A percentile compares a stretch with the other conserved stretches of the same genome.
phyloP scores from a whole-genome alignment of 2,329 filamentous ascomycete genomes.

The Parastagonospora avenae region DNA sequence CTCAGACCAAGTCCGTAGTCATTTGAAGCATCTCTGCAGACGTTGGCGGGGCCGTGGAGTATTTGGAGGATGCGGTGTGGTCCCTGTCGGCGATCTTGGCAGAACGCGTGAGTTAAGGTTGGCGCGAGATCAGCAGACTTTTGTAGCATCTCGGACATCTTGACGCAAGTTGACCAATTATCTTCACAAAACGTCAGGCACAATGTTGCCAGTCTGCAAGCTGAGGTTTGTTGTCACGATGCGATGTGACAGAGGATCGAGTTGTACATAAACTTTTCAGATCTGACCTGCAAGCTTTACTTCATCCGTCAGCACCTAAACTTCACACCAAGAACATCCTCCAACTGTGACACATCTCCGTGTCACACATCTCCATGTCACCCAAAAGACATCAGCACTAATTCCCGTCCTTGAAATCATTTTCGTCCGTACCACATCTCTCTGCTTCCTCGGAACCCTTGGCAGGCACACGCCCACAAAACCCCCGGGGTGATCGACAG shows the following conservation, averaged over 20 bases:
- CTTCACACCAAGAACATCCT: too few species aligned
- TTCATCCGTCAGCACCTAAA: too few species aligned
- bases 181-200: too few species aligned
- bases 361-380: neutral
- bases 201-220: too few species aligned
- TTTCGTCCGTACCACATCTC: neutral
- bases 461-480: slow-evolving; percentile 13
- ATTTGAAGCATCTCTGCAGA: slow-evolving; percentile 4
- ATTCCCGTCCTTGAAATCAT: neutral
- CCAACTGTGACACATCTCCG: neutral
- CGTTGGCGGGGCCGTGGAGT: slow-evolving; percentile 4
- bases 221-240: too few species aligned
- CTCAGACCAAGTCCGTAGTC: neutral
- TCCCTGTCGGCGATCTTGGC: slow-evolving; percentile 25
- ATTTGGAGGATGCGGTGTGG: neutral
- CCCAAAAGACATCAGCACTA: neutral
- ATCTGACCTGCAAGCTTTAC: too few species aligned
- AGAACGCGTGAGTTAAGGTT: slow-evolving; percentile 5
- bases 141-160: neutral
- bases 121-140: too few species aligned
- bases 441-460: slow-evolving; percentile 3
- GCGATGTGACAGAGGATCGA: too few species aligned
- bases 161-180: neutral
- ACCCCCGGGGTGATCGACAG: neutral
- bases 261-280: too few species aligned